Conservation (phyloP, 768 basidiomycete species). For the Russula vinacea region DNA sequence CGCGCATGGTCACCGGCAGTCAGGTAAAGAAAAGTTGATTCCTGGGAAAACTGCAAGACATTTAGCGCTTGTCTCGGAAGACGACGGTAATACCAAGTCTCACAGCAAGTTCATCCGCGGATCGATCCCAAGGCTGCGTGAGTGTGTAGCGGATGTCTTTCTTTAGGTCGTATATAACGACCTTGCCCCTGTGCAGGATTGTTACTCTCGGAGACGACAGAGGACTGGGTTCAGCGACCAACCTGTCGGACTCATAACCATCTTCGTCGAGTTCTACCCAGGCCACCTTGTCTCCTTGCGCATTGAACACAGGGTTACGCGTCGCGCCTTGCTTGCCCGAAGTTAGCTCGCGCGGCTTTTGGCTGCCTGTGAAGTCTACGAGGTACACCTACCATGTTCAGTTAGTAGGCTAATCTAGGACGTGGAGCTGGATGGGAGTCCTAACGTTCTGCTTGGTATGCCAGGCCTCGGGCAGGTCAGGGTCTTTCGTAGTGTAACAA, state of each 20-base stretch:
- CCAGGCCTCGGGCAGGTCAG: constrained; percentile 66
- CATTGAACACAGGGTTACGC: constrained; percentile 65
- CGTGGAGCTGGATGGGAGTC: not conserved
- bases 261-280: constrained; percentile 89
- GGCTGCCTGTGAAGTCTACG: constrained; percentile 52
- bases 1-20: constrained; percentile 76
- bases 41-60: constrained; percentile 62
- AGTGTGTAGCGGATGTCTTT: constrained; percentile 67
- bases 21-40: constrained; percentile 65
- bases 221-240: constrained; percentile 12
- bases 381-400: constrained; percentile 57
- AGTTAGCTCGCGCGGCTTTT: constrained; percentile 64
- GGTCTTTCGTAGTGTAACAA: constrained; percentile 89
- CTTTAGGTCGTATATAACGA: constrained; percentile 73
- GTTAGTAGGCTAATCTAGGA: not conserved
- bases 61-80: not conserved
- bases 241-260: constrained; percentile 88
- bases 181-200: constrained; percentile 51
- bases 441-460: constrained; percentile 87
- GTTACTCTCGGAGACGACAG: not conserved
- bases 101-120: constrained; percentile 60
- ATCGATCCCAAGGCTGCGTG: constrained; percentile 84
- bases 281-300: constrained; percentile 65
- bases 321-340: constrained; percentile 83
- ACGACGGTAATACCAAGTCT: constrained; percentile 30